These are phyloP conservation scores for Cryptosporidium ryanae DNA, from an alignment of 169 alveolate genomes.

Conservation along the genomic window DNA sequence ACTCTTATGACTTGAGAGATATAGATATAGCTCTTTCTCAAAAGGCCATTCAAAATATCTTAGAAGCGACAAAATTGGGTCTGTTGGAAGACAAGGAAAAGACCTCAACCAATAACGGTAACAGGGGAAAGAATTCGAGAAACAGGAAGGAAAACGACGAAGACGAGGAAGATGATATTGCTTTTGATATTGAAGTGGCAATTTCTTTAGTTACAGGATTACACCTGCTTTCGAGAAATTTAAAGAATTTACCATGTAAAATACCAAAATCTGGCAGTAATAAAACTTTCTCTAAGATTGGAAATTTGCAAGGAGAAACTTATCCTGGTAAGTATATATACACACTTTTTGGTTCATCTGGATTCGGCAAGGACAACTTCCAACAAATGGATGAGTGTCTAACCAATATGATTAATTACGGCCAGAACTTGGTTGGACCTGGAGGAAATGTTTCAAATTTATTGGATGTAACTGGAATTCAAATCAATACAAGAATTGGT, in stretches of 20 bases:
- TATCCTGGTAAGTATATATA: slow-evolving; percentile 52
- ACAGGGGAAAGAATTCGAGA: too few relatives aligned
- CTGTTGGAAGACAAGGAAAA: background rate
- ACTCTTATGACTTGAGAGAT: slow-evolving; percentile 81
- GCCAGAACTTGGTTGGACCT: slow-evolving; percentile 43
- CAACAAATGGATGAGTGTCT: slow-evolving; percentile 68
- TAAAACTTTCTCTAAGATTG: slow-evolving; percentile 10
- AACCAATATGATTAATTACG: slow-evolving; percentile 62
- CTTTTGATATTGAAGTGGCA: slow-evolving; percentile 73
- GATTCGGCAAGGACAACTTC: slow-evolving; percentile 50
- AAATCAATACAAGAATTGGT: slow-evolving; percentile 75
- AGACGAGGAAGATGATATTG: slow-evolving; percentile 28
- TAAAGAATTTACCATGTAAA: slow-evolving; percentile 30
- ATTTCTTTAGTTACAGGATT: slow-evolving; percentile 43
- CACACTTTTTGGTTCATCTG: slow-evolving; percentile 61
- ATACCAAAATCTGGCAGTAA: slow-evolving; percentile 14
- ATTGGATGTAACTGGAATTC: slow-evolving; percentile 19
- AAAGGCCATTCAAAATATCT: slow-evolving; percentile 75
- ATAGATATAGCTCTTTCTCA: slow-evolving; percentile 78
- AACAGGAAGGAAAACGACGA: slow-evolving; percentile 20
- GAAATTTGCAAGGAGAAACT: slow-evolving; percentile 43
- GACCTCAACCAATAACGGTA: too few relatives aligned
- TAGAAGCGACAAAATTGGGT: slow-evolving; percentile 58
- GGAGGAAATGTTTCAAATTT: slow-evolving; percentile 15
- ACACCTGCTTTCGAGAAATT: slow-evolving; percentile 34